Percentiles rank a stretch among this genome's conserved stretches.
Conservation (phyloP, 2,329 filamentous ascomycete species). For the Monilinia polystroma region DNA sequence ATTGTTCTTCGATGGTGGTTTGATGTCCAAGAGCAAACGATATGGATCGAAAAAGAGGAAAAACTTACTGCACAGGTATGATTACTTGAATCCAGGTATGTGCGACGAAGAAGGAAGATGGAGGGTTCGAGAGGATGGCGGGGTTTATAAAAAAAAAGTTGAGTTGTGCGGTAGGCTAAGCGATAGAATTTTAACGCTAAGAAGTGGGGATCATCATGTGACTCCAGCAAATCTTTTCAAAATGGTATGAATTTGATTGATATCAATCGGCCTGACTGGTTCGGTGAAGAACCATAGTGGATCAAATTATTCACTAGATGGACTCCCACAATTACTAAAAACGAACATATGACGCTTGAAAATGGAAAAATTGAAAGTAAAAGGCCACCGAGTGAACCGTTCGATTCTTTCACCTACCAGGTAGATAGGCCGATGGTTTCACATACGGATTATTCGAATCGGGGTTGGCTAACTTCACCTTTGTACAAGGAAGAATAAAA, state of each 20-base stretch:
- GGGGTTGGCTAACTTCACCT: too few species aligned
- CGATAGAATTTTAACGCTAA: slow-evolving; percentile 21
- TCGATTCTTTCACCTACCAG: too few species aligned
- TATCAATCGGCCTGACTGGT: slow-evolving; percentile 6
- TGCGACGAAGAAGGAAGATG: slow-evolving; percentile 30
- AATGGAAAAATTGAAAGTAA: neutral
- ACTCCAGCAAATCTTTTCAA: neutral
- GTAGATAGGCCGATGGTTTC: too few species aligned
- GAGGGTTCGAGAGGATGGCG: slow-evolving; percentile 20
- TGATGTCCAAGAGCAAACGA: neutral
- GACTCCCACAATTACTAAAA: neutral
- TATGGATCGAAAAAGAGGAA: neutral
- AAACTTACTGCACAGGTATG: slow-evolving; percentile 38
- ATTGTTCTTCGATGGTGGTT: slow-evolving; percentile 9
- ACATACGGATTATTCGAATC: too few species aligned
- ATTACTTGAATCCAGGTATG: slow-evolving; percentile 41
- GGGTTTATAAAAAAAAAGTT: slow-evolving; percentile 22
- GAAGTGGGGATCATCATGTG: slow-evolving; percentile 16
- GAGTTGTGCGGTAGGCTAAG: slow-evolving; percentile 15
- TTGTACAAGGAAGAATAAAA: too few species aligned
- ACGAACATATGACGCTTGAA: neutral
- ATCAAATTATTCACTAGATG: neutral
- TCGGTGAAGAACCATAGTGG: slow-evolving; percentile 1
- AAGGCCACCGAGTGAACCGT: too few species aligned
- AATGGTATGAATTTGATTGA: neutral